Evolutionary conservation across 495 filamentous ascomycete species (phyloP).

Genomic region (Xylaria acuta): DNA sequence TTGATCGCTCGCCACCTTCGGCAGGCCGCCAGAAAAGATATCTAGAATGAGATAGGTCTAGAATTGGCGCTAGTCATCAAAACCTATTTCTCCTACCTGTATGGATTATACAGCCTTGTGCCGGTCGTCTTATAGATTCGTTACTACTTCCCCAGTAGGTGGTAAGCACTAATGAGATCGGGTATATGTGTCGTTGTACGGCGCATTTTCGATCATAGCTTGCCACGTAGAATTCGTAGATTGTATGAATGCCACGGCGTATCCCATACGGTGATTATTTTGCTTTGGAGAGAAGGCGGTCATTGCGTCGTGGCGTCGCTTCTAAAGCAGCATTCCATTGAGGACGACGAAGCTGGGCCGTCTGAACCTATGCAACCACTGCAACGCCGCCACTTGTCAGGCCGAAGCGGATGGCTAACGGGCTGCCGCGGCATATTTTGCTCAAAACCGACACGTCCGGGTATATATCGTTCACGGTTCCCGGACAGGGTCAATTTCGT

Average conservation of each 20-base stretch:
- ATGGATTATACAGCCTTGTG: background rate
- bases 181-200: background rate
- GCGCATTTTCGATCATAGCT: background rate
- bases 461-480: background rate
- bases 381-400: slow-evolving; percentile 4
- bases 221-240: background rate
- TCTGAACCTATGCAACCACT: background rate
- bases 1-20: background rate
- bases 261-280: background rate
- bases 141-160: background rate
- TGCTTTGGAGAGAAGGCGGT: background rate
- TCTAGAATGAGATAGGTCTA: background rate
- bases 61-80: background rate
- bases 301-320: background rate
- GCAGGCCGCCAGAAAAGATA: background rate
- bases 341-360: background rate
- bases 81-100: background rate
- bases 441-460: background rate
- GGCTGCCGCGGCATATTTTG: background rate
- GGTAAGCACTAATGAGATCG: background rate
- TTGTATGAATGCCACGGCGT: background rate
- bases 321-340: background rate
- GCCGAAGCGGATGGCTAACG: background rate
- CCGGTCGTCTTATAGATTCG: background rate
- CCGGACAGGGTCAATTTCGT: background rate